Conservation (phyloP, 345 rosid genomes). For the Populus davidiana region DNA sequence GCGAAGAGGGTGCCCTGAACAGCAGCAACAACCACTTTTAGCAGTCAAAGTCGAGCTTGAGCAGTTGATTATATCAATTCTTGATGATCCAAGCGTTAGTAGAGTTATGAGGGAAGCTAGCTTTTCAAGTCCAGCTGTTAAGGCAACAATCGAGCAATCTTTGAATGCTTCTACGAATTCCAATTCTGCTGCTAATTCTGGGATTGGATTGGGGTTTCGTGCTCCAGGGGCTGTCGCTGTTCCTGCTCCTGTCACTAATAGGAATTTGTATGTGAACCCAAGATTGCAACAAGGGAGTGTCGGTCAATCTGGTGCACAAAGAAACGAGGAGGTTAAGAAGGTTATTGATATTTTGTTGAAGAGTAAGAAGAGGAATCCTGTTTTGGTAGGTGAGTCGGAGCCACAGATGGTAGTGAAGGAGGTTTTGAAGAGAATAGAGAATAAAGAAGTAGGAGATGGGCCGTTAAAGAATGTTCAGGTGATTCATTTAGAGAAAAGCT, state of each 20-base stretch:
- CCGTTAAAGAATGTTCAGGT: slow-evolving; percentile 53
- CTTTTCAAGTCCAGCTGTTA: slow-evolving; percentile 93
- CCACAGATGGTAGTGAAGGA: slow-evolving; percentile 68
- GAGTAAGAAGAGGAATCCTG: slow-evolving; percentile 72
- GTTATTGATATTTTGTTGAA: slow-evolving; percentile 65
- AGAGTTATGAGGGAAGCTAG: slow-evolving; percentile 98
- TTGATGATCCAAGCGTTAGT: slow-evolving; percentile 97
- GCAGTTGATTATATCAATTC: slow-evolving; percentile 90
- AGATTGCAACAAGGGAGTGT: slow-evolving; percentile 57
- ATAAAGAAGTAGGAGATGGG: slow-evolving; percentile 60
- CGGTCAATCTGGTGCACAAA: slow-evolving; percentile 38
- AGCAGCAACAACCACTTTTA: slow-evolving; percentile 90
- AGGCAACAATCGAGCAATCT: slow-evolving; percentile 85
- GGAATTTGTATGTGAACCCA: slow-evolving; percentile 74
- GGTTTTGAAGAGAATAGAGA: slow-evolving; percentile 57
- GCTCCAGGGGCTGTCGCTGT: slow-evolving; percentile 25
- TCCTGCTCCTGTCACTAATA: slow-evolving; percentile 26
- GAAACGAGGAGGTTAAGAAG: slow-evolving; percentile 60
- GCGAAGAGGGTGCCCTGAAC: slow-evolving; percentile 97
- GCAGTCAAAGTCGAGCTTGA: slow-evolving; percentile 98
- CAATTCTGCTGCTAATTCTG: slow-evolving; percentile 25
- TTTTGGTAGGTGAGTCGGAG: slow-evolving; percentile 82
- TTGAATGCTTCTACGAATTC: slow-evolving; percentile 33
- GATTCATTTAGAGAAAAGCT: slow-evolving; percentile 59
- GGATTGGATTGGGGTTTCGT: slow-evolving; percentile 65